Conservation (phyloP, 495 filamentous ascomycete genomes). For the Ramalina peruviana region DNA sequence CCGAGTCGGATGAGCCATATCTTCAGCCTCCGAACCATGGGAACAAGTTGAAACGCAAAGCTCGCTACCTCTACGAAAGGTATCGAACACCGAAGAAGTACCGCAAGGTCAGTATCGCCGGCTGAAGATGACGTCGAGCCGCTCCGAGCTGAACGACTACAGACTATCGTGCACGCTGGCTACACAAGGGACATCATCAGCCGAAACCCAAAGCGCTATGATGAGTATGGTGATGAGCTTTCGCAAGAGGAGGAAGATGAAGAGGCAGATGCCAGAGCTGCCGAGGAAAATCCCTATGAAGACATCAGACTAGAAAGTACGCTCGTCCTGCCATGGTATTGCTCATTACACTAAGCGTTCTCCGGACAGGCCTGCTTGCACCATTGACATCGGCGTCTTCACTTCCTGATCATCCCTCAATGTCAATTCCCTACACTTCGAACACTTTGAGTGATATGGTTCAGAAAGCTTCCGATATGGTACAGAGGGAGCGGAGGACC, state of each 20-base stretch:
- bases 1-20: constrained; percentile 76
- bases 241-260: constrained; percentile 69
- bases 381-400: constrained; percentile 79
- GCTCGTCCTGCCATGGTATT: constrained; percentile 16
- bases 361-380: constrained; percentile 57
- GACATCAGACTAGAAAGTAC: constrained; percentile 71
- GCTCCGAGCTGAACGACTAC: constrained; percentile 1
- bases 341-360: not conserved
- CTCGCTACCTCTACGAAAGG: constrained; percentile 56
- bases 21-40: constrained; percentile 73
- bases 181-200: constrained; percentile 73
- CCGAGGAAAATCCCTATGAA: constrained; percentile 72
- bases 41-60: constrained; percentile 77
- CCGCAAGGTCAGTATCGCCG: not conserved
- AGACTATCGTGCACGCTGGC: constrained; percentile 77
- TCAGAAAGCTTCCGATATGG: constrained; percentile 48
- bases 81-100: not conserved
- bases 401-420: constrained; percentile 66
- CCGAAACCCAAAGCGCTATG: constrained; percentile 57
- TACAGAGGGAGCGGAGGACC: constrained; percentile 61
- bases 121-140: not conserved
- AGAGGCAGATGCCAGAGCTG: constrained; percentile 52
- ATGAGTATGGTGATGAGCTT: constrained; percentile 77
- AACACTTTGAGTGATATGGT: constrained; percentile 70
- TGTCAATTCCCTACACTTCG: constrained; percentile 71